Percentiles rank a stretch among this genome's conserved stretches.
phyloP scores from a whole-genome alignment of 176 grass and related monocot species.

The Thalia dealbata region DNA sequence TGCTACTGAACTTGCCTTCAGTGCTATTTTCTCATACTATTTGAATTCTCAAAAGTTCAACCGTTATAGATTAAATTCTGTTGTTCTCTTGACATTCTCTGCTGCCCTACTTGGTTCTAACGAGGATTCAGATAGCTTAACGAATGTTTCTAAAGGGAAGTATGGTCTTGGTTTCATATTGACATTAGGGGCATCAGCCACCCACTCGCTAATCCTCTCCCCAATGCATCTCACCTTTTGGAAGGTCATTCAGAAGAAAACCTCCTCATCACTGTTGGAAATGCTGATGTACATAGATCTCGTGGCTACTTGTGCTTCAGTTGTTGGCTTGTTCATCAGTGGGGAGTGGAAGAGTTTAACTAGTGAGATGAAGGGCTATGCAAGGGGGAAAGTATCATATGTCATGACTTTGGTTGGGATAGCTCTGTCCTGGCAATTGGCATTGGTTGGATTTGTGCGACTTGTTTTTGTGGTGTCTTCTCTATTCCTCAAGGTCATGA shows the following conservation, averaged over 20 bases:
- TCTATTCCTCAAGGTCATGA: constrained; percentile 81
- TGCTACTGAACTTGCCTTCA: too few species aligned
- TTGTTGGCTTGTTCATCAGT: constrained; percentile 57
- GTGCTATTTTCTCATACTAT: too few species aligned
- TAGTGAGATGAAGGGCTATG: constrained; percentile 51
- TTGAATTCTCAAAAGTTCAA: too few species aligned
- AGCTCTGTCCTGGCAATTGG: too few species aligned
- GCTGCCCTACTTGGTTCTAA: too few species aligned
- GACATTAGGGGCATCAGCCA: constrained; percentile 46
- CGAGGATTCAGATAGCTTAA: too few species aligned
- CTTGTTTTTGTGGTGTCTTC: constrained; percentile 76
- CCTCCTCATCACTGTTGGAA: constrained; percentile 37
- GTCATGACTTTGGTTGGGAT: constrained; percentile 65
- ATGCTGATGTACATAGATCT: constrained; percentile 40
- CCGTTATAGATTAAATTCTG: too few species aligned
- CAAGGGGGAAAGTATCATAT: constrained; percentile 58
- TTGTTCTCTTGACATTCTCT: too few species aligned
- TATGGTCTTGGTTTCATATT: too few species aligned
- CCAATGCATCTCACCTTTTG: constrained; percentile 67
- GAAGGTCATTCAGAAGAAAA: constrained; percentile 64
- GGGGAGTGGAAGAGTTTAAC: too few species aligned
- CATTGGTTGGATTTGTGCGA: constrained; percentile 75
- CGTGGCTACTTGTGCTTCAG: constrained; percentile 43
- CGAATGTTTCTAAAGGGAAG: too few species aligned
- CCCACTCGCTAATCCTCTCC: constrained; percentile 56